Base-by-base conservation (phyloP, 2,329 filamentous ascomycete genomes). In the Botrytis aclada region DNA sequence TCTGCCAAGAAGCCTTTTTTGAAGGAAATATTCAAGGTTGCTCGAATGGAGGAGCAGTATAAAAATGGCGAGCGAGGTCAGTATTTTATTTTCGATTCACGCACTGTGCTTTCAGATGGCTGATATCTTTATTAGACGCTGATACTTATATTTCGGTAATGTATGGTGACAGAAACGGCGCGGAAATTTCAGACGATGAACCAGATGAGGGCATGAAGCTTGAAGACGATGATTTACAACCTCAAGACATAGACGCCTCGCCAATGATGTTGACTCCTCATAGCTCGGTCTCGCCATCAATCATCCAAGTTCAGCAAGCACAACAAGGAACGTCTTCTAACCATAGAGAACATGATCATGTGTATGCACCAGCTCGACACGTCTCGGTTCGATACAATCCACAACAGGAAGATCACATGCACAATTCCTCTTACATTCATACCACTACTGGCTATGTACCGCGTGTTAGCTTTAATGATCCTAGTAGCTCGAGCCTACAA, bases 21-120 rank as follows among this genome's bases (percentile, higher is more conserved):
- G 14, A 86, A 84, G 70, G 88, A 91, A 77, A 86, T 91, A 14
- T 91, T 91, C 82, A 87, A 86, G 74, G 85, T 91, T 43, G 89
- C 89, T 0, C 84, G 82, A 72, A 80, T 83, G 43, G 87, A 91
- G 75, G 88, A 90, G 78, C 83, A 86, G 7, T 90, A 82, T 77
- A 86, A 83, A 75, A 85, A 86, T 61, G 85, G 84, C 39, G 87
- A 89, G 77, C 87, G 90, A 69, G 88, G 89, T 90, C 80, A 75
- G 84, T 77, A 39, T 16, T 29, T 32, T 16, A 22, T 12, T 58
- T 43, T 12, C 1, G 22, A 20, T 37, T 34, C 25, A 45, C 2
- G 16, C 1, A 29, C 1, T 39, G 9, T 7, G 56, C 10, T 65
- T 65, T 22, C 60, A 29, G 43, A 29, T 34, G 29, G 37, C 45